Conservation (phyloP, 371 early-diverging fungal species). For the Lichtheimia corymbifera region DNA sequence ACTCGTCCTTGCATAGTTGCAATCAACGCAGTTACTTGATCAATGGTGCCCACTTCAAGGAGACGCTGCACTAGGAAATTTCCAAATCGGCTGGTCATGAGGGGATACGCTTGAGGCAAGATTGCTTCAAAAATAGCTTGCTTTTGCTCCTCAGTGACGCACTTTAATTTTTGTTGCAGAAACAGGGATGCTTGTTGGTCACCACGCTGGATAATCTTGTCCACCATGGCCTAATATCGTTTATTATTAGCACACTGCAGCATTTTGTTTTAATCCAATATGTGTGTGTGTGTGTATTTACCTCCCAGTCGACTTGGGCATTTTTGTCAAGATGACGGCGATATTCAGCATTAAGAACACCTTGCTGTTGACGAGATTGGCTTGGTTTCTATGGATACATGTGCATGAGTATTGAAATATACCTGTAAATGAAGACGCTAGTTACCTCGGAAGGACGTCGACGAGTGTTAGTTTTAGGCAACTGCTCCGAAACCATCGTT, state of each 20-base stretch:
- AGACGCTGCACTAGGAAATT: slow-evolving; percentile 78
- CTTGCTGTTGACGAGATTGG: neutral
- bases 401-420: neutral
- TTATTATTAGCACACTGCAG: too few relatives aligned
- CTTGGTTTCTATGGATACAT: neutral
- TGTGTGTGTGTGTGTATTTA: slow-evolving; percentile 21
- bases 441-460: slow-evolving; percentile 10
- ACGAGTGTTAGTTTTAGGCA: slow-evolving; percentile 4
- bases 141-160: slow-evolving; percentile 55
- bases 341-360: slow-evolving; percentile 17
- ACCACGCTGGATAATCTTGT: slow-evolving; percentile 70
- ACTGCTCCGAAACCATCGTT: neutral
- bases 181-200: slow-evolving; percentile 80
- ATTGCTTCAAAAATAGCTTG: slow-evolving; percentile 63
- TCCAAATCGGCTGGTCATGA: slow-evolving; percentile 79
- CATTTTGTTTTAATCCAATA: too few relatives aligned
- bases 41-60: slow-evolving; percentile 64
- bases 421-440: neutral
- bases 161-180: slow-evolving; percentile 72
- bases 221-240: slow-evolving; percentile 43
- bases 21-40: slow-evolving; percentile 60
- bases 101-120: slow-evolving; percentile 50
- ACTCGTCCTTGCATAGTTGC: slow-evolving; percentile 67
- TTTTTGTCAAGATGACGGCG: slow-evolving; percentile 34
- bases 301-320: slow-evolving; percentile 29